Base-by-base conservation (phyloP, 768 basidiomycete genomes). In the Butyriboletus loyo region DNA sequence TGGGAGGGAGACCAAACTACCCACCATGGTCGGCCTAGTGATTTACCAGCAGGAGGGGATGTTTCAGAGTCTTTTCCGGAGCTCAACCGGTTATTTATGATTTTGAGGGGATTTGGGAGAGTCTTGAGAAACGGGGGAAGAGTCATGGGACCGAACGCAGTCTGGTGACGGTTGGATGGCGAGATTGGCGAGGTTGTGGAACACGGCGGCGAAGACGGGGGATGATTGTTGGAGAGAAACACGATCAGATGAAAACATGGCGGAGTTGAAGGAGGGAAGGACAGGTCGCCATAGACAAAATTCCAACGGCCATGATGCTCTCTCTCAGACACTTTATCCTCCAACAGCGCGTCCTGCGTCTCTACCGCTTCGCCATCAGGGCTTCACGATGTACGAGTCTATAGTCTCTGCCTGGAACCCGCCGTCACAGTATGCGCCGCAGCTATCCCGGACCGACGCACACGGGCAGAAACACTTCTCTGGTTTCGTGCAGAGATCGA, bases 401-500 rank as follows among this genome's bases (percentile, higher is more conserved):
- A 25, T n/a, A 34, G 21, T 30, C 28, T 35, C 28, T 25, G 15
- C 19, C 38, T 27, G 1, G 13, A 40, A 36, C 38, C 17, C 21
- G 7, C 24, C 49, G 63, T 52, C 56, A 56, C 36, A 32, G 15
- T 31, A 39, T 25, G 17, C 25, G 31, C 30, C 24, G 30, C 57
- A 91, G 89, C 67, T 36, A 84, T 92, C 44, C 81, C 81, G 34
- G 79, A 90, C 70, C 75, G 75, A 46, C 63, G 65, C 52, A 75
- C 85, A 27, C 78, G 88, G 54, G 68, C 69, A 54, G 88, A 91
- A 60, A 88, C 87, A 0, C 68, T 89, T 8, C 63, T 66, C 21
- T 92, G 89, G 87, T 80, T 91, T 67, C 83, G 89, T 27, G 63
- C 72, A 44, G 88, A 90, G 69, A 81, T 91, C 59, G 85, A 89